Percentiles rank a stretch among this genome's conserved stretches.
Evolutionary conservation across 2,329 filamentous ascomycete species (phyloP).

Genomic region (Ophiocordyceps unilateralis): DNA sequence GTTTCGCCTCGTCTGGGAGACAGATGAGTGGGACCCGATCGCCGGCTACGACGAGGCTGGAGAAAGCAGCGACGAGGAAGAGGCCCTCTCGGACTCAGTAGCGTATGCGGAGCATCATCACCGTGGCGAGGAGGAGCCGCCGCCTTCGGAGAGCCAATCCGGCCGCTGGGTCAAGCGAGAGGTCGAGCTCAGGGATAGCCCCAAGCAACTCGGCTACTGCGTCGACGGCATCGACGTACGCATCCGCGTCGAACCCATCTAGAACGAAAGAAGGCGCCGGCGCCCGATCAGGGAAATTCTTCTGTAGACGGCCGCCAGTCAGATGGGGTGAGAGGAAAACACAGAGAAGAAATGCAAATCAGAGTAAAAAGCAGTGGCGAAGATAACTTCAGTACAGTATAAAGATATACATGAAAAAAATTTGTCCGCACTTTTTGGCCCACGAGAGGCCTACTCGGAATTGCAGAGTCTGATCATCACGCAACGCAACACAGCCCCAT

Average conservation of each 20-base stretch:
- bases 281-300: no score
- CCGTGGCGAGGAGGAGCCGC: constrained; percentile 5
- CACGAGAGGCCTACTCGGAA: background rate
- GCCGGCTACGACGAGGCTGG: constrained; percentile 42
- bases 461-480: constrained; percentile 1
- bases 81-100: constrained; percentile 17
- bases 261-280: background rate
- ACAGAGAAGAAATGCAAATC: no score
- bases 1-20: constrained; percentile 67
- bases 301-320: background rate
- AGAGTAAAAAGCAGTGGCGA: no score
- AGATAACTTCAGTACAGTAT: no score
- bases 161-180: constrained; percentile 60
- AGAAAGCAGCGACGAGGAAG: constrained; percentile 34
- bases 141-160: constrained; percentile 8
- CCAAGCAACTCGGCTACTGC: constrained; percentile 66
- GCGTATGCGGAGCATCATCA: constrained; percentile 6
- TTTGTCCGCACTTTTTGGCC: background rate
- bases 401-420: no score
- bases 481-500: no score
- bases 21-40: constrained; percentile 75
- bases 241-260: constrained; percentile 46
- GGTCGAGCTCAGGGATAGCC: constrained; percentile 63
- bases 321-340: no score
- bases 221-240: constrained; percentile 56